Evolutionary conservation across 2,329 filamentous ascomycete species (phyloP), one percentile per base, ranked within the genome.

Genomic region (Nigrograna mackinnonii): DNA sequence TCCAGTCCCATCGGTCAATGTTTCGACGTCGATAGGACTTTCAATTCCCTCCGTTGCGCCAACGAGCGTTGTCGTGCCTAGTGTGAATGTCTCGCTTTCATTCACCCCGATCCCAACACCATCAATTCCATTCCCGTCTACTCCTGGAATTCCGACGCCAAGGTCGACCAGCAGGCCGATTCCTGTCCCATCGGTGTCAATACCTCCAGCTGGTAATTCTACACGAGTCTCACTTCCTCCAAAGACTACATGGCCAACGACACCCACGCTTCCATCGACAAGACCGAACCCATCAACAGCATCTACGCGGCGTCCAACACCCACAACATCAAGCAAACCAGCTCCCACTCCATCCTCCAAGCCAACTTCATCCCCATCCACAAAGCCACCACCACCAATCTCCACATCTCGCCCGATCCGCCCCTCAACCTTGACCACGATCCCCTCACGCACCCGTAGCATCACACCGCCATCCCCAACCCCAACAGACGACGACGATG

Each of bases 391-490:
- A 12, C 14, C 22, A 14, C 7, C 39, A 36, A 35, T 33, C 31
- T 17, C 32, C 17, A 41, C 19, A 19, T 21, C 22, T 21, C 34
- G 6, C 4, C 33, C 33, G 24, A 13, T 33, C 6, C 20, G 21
- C 5, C 31, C 38, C 4, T 35, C 20, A 20, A 46, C 37, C 6
- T 35, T 46, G 17, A 20, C 11, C 3, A 41, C 43, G 4, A 18
- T 41, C 17, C 43, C 43, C 4, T 41, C 38, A 12, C 18, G 19
- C 13, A 46, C 43, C 3, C 14, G 4, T 19, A 17, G 3, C 31
- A 12, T n/a, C 34, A 20, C 17, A 12, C 34, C 39, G 6, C 44
- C 44, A 18, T 13, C 13, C 5, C 44, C 44, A 13, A 43, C 44
- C 6, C 44, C 40, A 11, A 47, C 35, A 5, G 26, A 31, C 19